Evolutionary conservation across 768 basidiomycete genomes (phyloP).

Genomic region (Pholiota molesta): DNA sequence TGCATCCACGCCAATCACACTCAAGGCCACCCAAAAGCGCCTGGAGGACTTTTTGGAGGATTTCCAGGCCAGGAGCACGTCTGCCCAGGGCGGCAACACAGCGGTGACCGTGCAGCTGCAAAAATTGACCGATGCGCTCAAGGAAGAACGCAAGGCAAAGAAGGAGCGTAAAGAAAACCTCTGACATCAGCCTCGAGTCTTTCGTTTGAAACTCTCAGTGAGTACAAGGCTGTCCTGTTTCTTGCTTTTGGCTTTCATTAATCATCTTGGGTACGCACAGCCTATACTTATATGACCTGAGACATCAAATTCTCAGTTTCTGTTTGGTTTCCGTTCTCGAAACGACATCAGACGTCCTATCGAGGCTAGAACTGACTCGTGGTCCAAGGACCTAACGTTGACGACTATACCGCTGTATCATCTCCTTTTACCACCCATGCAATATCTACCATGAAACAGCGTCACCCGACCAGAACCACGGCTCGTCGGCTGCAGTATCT

Average conservation of each 20-base stretch:
- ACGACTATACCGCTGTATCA: too few species aligned
- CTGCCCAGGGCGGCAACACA: constrained; percentile 53
- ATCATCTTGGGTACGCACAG: background rate
- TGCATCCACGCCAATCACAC: constrained; percentile 37
- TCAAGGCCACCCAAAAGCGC: constrained; percentile 41
- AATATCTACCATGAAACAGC: too few species aligned
- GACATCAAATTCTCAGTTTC: too few species aligned
- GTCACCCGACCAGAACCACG: too few species aligned
- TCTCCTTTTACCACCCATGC: too few species aligned
- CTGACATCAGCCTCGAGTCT: background rate
- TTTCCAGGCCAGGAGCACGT: constrained; percentile 47
- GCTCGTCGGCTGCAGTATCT: too few species aligned
- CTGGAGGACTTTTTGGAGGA: constrained; percentile 52
- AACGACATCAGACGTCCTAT: too few species aligned
- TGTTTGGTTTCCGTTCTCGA: too few species aligned
- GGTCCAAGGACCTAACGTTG: too few species aligned
- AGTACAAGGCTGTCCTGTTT: background rate
- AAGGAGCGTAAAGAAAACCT: constrained; percentile 17
- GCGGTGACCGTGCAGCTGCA: constrained; percentile 62
- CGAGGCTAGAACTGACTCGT: too few species aligned
- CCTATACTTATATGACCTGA: too few species aligned
- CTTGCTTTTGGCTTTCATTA: background rate
- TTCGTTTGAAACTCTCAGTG: background rate
- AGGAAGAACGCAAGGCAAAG: constrained; percentile 46
- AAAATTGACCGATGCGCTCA: constrained; percentile 55